phyloP scores from a whole-genome alignment of 495 filamentous ascomycete genomes.

The Podospora pseudocomata region DNA sequence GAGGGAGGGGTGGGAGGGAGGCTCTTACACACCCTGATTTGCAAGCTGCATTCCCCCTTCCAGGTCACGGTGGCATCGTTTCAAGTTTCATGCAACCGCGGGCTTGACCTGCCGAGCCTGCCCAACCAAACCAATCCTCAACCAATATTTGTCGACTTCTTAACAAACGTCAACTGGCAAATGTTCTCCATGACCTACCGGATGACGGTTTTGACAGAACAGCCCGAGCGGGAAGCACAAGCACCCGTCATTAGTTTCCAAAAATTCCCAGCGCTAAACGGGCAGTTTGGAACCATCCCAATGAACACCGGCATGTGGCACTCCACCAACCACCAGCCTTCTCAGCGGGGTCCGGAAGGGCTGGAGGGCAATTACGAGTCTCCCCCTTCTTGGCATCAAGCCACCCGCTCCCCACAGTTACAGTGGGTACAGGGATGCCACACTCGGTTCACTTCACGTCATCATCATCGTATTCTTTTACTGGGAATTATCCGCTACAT shows the following conservation, averaged over 20 bases:
- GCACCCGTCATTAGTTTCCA: no score
- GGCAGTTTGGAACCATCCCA: no score
- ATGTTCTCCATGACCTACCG: no score
- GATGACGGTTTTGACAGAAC: no score
- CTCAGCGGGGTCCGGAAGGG: not conserved
- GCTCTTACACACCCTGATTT: not conserved
- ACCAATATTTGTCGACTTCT: no score
- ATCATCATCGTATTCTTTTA: not conserved
- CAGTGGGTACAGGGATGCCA: not conserved
- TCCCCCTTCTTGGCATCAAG: not conserved
- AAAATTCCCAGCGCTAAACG: no score
- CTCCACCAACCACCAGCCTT: not conserved
- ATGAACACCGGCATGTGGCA: not conserved
- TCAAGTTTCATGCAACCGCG: conserved; percentile 9
- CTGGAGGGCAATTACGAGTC: not conserved
- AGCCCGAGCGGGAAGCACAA: no score
- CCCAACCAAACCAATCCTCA: not conserved
- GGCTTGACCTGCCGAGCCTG: conserved; percentile 3
- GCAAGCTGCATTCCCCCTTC: conserved; percentile 9
- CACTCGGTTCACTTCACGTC: not conserved
- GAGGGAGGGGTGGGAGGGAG: no score
- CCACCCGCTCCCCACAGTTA: not conserved
- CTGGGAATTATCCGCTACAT: not conserved
- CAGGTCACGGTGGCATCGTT: not conserved
- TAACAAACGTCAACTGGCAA: no score